Evolutionary conservation across 2,329 filamentous ascomycete species (phyloP), one percentile per base, ranked within the genome.

Genomic region (Phyllosticta citrichinensis): DNA sequence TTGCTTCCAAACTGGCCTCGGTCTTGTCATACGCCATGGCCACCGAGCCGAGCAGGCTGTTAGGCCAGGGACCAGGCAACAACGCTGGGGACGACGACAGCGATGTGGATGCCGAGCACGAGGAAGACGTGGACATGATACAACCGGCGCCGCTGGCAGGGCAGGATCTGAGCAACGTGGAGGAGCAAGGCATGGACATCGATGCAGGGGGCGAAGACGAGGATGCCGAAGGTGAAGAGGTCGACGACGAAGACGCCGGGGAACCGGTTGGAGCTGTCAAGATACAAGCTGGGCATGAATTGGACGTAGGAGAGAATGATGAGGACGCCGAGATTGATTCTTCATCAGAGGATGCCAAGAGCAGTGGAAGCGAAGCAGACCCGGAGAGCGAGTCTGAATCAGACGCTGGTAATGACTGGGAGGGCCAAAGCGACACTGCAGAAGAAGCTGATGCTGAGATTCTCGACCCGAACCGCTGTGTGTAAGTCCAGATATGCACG

Each of bases 381-480:
- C 74, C 74, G 30, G 70, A 69, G 56, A 68, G 68, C 54, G 75
- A 76, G 27, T 70, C 70, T 19, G 73, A 82, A 58, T 84, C 82
- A 72, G 83, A 86, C 60, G 81, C 81, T 27, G 83, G 80, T 52
- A 77, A 79, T 33, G 80, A 81, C 50, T 81, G 79, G 71, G 79
- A 80, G 60, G 79, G 74, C 56, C 80, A 78, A 63, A 79, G 77
- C 69, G 79, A 80, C 19, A 82, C 80, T 62, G 79, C 74, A 55
- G 80, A 81, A 62, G 84, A 83, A 2, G 81, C 80, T 11, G 85
- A 86, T 40, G 79, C 80, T 11, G 78, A 76, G 62, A 73, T 74
- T 63, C 72, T 74, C 30, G 80, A 79, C 67, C 78, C 80, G 19
- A 84, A 82, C 67, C 80, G 81, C 63, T 88, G 85, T 84, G 80